Base-by-base conservation (phyloP, 2,329 filamentous ascomycete species). In the Trichoderma cornu-damae region DNA sequence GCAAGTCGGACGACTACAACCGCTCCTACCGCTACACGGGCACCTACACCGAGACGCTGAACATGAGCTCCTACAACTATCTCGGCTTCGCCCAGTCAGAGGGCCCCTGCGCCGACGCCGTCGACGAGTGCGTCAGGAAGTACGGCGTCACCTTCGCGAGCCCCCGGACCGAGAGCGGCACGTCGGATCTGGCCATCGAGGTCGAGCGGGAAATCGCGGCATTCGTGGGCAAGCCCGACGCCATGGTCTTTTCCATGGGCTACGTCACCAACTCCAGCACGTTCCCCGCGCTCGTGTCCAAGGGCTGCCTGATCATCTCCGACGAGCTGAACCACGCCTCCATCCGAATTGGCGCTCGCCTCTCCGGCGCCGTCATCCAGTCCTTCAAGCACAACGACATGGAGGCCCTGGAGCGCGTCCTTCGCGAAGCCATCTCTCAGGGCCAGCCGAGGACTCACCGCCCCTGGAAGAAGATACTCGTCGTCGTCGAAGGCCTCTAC, bases 21-120 rank as follows among this genome's bases (percentile, higher is more conserved):
- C 82, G 87, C 67, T 87, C 88, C 59, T 99, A 96, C 78, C 84
- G 89, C 70, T 86, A 91, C 72, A 92, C 89, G 1, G 94, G 94
- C 58, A 96, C 90, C 47, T 87, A 84, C 59, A 97, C 93, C 1
- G 90, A 99, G 73, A 97, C 94, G 0, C 78, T 99, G 66, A 99
- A 99, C 75, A 88, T 99, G 87, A 96, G 93, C 77, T 99, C 94
- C 1, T 99, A 99, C 81, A 99, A 99, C 75, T 99, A 99, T 70
- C 88, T 99, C 22, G 94, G 94, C 42, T 99, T 99, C 67, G 94
- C 94, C 51, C 94, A 99, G 72, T 96, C 94, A 0, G 92, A 97
- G 64, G 94, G 94, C 9, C 93, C 94, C 38, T 99, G 94, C 69
- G 94, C 94, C 46, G 93, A 97, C 71, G 87, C 89, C 12, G 90